A percentile compares a stretch with the other conserved stretches of the same genome.
Conservation (phyloP, 78 protist species). For the Isochrysis galbana region DNA sequence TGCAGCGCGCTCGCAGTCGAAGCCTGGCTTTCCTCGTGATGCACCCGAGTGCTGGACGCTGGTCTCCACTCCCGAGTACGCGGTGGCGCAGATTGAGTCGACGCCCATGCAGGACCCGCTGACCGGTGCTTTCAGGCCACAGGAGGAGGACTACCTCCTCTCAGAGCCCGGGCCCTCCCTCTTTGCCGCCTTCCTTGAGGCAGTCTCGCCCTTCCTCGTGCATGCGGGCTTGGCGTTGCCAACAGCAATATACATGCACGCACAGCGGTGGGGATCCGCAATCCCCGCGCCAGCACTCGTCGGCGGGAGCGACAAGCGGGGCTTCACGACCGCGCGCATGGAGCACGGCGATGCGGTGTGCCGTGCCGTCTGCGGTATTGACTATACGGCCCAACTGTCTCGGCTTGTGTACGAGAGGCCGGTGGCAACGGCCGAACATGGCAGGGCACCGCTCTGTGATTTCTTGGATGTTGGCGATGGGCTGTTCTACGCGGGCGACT, state of each 20-base stretch:
- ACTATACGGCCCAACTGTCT: neutral
- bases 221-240: neutral
- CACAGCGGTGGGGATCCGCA: conserved; percentile 1
- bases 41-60: conserved; percentile 3
- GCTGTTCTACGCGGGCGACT: conserved; percentile 13
- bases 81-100: neutral
- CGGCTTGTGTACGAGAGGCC: neutral
- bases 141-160: neutral
- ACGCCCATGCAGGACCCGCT: neutral
- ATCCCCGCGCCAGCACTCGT: neutral
- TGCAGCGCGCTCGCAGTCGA: neutral
- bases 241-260: neutral
- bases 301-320: neutral
- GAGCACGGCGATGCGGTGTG: neutral
- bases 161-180: neutral
- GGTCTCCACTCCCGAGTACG: neutral
- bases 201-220: neutral
- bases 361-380: neutral
- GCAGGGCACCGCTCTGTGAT: neutral
- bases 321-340: too few species aligned
- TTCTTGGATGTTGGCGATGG: neutral
- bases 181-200: neutral
- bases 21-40: neutral
- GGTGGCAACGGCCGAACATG: neutral
- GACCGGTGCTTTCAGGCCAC: neutral